These are phyloP conservation scores for Hydrangea macrophylla DNA, from an alignment of 148 eudicot genomes.

Conservation along the genomic window DNA sequence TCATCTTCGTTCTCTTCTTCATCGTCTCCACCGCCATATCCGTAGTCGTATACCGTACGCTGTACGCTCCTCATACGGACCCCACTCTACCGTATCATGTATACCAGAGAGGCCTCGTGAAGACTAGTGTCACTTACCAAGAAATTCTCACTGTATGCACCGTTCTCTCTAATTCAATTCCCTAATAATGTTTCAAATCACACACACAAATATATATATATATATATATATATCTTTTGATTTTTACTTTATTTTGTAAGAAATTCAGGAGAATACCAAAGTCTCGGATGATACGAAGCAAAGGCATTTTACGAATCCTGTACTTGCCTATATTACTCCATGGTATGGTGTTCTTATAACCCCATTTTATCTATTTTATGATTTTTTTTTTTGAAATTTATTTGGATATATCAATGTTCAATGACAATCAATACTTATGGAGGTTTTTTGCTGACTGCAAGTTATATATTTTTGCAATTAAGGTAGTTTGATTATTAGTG, in stretches of 20 bases:
- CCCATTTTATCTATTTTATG: background rate
- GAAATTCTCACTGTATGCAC: constrained; percentile 56
- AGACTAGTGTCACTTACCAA: constrained; percentile 38
- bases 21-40: constrained; percentile 36
- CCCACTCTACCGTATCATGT: constrained; percentile 16
- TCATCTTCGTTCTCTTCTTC: constrained; percentile 31
- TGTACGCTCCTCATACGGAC: constrained; percentile 10
- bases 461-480: background rate
- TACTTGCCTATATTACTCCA: constrained; percentile 89
- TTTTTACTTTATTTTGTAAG: constrained; percentile 15
- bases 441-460: background rate
- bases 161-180: background rate
- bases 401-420: no score
- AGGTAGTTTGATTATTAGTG: no score
- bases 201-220: no score
- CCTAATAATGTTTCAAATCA: constrained; percentile 9
- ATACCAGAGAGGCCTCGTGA: constrained; percentile 36
- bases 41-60: constrained; percentile 26
- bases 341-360: constrained; percentile 42
- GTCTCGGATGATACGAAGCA: constrained; percentile 49
- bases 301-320: constrained; percentile 58
- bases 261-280: constrained; percentile 69
- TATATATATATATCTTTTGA: no score
- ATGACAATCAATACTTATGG: no score
- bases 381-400: no score